A percentile compares a stretch with the other conserved stretches of the same genome.
These are phyloP conservation scores for Leptoxyphium fumago DNA, from an alignment of 2,329 filamentous ascomycete species.

Conservation along the genomic window DNA sequence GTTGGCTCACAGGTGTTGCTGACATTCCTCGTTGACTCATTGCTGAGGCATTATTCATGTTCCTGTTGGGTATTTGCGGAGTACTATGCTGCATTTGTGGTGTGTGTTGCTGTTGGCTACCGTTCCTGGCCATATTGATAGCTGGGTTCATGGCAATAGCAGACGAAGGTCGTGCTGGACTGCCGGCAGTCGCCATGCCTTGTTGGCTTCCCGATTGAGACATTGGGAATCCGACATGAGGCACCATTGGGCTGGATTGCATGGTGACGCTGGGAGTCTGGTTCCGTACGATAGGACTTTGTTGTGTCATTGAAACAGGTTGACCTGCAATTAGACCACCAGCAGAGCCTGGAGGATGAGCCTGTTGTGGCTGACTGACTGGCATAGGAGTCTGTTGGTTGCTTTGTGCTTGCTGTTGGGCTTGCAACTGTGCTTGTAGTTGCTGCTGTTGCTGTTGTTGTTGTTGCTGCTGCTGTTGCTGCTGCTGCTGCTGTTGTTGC, in stretches of 20 bases:
- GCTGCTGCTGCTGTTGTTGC: conserved; percentile 4
- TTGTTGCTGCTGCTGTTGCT: conserved; percentile 7
- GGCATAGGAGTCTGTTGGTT: conserved; percentile 24
- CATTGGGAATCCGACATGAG: conserved; percentile 31
- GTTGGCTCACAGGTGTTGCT: conserved; percentile 21
- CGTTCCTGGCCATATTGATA: conserved; percentile 22
- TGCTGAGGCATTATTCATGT: conserved; percentile 5
- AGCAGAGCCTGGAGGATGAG: conserved; percentile 35
- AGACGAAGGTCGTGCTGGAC: conserved; percentile 51
- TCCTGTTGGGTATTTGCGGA: conserved; percentile 21
- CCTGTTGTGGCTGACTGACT: conserved; percentile 23
- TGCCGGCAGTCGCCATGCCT: conserved; percentile 26
- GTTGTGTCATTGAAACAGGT: conserved; percentile 27
- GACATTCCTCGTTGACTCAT: conserved; percentile 8
- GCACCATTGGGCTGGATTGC: conserved; percentile 28
- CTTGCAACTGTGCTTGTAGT: conserved; percentile 13
- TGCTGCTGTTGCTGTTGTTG: conserved; percentile 19
- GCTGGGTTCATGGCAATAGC: conserved; percentile 35
- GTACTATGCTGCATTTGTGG: conserved; percentile 25
- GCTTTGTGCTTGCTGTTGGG: conserved; percentile 12
- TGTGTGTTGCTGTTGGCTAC: conserved; percentile 23
- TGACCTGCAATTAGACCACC: not conserved
- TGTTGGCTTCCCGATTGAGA: conserved; percentile 53
- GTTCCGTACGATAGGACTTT: conserved; percentile 44
- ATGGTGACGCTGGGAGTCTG: conserved; percentile 32